phyloP scores from a whole-genome alignment of 2,329 filamentous ascomycete species.

The Exophiala phaeomuriformis region DNA sequence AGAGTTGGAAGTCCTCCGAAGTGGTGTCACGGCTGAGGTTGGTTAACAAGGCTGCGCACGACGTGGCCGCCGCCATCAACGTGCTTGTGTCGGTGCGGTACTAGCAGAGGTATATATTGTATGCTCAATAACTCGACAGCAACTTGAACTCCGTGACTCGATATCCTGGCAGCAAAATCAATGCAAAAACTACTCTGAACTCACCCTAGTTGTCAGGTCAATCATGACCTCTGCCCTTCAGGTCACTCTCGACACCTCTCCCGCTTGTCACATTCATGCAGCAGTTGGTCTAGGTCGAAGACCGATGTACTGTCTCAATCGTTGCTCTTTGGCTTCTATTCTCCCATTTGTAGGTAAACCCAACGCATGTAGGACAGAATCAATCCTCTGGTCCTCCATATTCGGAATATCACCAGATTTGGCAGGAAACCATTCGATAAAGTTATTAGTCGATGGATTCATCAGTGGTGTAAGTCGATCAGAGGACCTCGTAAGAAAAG shows the following conservation, averaged over 20 bases:
- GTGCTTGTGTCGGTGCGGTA: too few relatives aligned
- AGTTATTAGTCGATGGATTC: conserved; percentile 1
- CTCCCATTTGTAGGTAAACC: conserved; percentile 5
- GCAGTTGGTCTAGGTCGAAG: neutral
- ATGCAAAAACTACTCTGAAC: too few relatives aligned
- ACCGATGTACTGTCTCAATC: conserved; percentile 11
- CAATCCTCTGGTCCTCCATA: conserved; percentile 6
- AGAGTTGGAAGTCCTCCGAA: too few relatives aligned
- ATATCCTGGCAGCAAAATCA: too few relatives aligned
- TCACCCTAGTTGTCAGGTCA: neutral
- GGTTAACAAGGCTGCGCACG: too few relatives aligned
- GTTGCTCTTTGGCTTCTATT: conserved; percentile 11
- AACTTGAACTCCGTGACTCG: too few relatives aligned
- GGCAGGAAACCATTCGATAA: conserved; percentile 3
- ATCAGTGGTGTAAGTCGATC: conserved; percentile 3
- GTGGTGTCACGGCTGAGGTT: too few relatives aligned
- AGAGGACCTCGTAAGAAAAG: neutral
- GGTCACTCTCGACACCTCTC: conserved; percentile 1
- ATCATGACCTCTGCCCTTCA: conserved; percentile 1
- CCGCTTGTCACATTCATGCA: conserved; percentile 5
- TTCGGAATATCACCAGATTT: conserved; percentile 4
- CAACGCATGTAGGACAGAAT: conserved; percentile 7
- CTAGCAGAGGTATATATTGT: too few relatives aligned
- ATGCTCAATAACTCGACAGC: too few relatives aligned
- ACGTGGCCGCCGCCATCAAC: too few relatives aligned